phyloP scores from a whole-genome alignment of 108 stramenopile species.

The Fragilariopsis cylindrus region DNA sequence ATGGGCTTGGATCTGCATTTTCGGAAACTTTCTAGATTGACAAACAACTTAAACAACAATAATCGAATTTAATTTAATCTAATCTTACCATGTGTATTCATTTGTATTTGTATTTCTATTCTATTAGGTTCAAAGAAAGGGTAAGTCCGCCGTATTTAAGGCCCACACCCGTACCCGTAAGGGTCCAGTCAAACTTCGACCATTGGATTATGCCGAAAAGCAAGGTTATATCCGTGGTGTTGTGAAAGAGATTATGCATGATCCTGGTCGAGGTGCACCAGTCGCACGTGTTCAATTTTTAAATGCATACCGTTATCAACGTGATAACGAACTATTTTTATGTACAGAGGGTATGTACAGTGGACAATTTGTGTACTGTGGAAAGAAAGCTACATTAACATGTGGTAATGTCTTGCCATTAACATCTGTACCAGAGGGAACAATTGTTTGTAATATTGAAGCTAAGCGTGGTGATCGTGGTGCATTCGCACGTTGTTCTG shows the following conservation, averaged over 20 bases:
- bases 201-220: conserved; percentile 96
- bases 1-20: too few species aligned
- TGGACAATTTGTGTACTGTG: conserved; percentile 99
- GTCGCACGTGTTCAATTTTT: conserved; percentile 97
- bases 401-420: conserved; percentile 98
- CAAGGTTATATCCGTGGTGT: conserved; percentile 98
- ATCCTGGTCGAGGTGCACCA: conserved; percentile 98
- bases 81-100: conserved; percentile 1
- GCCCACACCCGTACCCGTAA: conserved; percentile 96
- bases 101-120: neutral
- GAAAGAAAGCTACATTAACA: conserved; percentile 95
- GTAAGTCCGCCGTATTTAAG: conserved; percentile 96
- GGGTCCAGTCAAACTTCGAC: conserved; percentile 97
- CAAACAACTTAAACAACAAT: neutral
- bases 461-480: conserved; percentile 95
- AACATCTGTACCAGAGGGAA: conserved; percentile 95
- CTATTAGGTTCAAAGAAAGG: conserved; percentile 91
- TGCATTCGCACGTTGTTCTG: conserved; percentile 93
- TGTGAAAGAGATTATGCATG: conserved; percentile 98
- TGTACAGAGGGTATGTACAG: conserved; percentile 99
- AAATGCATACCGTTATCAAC: conserved; percentile 97
- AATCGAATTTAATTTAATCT: neutral
- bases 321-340: conserved; percentile 92
- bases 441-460: conserved; percentile 99
- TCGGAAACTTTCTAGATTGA: too few species aligned